Evolutionary conservation across 176 grass and related monocot genomes (phyloP), one percentile per base, ranked within the genome.

Genomic region (Bromus sterilis): DNA sequence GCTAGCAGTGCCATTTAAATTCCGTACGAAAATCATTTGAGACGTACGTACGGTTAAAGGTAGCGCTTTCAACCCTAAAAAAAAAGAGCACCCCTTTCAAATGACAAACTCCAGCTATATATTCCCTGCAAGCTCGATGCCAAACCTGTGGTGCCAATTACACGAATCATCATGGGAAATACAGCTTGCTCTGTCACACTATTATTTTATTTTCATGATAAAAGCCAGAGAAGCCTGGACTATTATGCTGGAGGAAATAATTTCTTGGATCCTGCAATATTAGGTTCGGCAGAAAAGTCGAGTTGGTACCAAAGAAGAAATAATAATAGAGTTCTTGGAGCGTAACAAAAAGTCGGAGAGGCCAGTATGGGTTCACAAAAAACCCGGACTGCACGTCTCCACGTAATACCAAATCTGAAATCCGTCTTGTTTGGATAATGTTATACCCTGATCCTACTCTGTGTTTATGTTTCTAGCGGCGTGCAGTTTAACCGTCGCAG

Each of bases 321-420:
- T 56, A 29, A 35, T 56, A 29, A 39, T 35, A 3, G 28, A 11
- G 4, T 26, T 4, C 14, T 79, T 81, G 60, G 85, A 86, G n/a
- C 14, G 11, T 81, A 69, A 63, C n/a, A 4, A 40, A 14, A 31
- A 66, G 42, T 48, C 56, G 6, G 61, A 21, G 39, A 66, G 34
- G 58, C 46, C 11, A 74, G 60, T 75, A 66, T 57, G 37, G 60
- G 80, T 51, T 64, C 33, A 83, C 12, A 71, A 74, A 66, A 18
- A 14, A 78, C 56, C 7, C 7, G 0, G 44, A 49, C 18, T 77
- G 14, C 41, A 14, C n/a, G 35, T 51, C 48, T 46, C 16, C 4
- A 16, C 59, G 13, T 63, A 82, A 77, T 69, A 51, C 18, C 40
- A 77, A 60, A 82, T 53, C 80, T 66, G 35, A 77, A 69, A 82